Conservation (phyloP, 345 rosid genomes). For the Cardamine resedifolia region DNA sequence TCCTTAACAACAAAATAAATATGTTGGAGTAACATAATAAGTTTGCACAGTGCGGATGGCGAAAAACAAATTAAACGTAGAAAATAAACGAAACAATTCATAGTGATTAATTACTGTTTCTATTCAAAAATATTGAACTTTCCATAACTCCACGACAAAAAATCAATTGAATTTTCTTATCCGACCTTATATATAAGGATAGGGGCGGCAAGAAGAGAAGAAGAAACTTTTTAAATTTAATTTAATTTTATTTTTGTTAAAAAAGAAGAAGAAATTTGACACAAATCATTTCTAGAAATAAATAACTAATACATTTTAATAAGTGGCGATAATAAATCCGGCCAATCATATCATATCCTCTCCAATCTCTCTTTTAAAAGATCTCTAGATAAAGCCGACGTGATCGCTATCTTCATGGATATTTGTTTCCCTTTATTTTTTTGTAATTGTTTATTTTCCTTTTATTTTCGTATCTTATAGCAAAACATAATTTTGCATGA, state of each 20-base stretch:
- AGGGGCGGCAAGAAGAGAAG: slow-evolving; percentile 20
- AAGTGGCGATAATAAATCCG: slow-evolving; percentile 25
- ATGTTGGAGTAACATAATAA: too few species aligned
- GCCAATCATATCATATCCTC: slow-evolving; percentile 37
- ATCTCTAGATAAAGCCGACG: slow-evolving; percentile 35
- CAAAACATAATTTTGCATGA: slow-evolving; percentile 18
- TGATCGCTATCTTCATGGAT: slow-evolving; percentile 36
- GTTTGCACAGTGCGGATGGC: not conserved
- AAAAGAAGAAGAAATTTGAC: slow-evolving; percentile 6
- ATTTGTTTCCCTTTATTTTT: slow-evolving; percentile 10
- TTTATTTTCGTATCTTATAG: not conserved
- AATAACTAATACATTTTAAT: not conserved
- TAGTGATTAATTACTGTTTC: not conserved
- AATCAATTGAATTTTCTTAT: not conserved
- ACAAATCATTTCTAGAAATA: not conserved
- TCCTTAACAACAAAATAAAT: not conserved
- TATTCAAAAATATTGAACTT: not conserved
- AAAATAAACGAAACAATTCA: not conserved
- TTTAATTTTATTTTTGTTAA: not conserved
- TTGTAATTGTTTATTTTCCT: not conserved
- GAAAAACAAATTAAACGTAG: not conserved
- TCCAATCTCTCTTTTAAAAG: slow-evolving; percentile 23
- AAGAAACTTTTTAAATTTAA: not conserved
- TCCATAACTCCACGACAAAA: not conserved
- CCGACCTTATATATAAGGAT: not conserved